Evolutionary conservation across 495 filamentous ascomycete genomes (phyloP), one percentile per base, ranked within the genome.

Genomic region (Daldinia loculata): DNA sequence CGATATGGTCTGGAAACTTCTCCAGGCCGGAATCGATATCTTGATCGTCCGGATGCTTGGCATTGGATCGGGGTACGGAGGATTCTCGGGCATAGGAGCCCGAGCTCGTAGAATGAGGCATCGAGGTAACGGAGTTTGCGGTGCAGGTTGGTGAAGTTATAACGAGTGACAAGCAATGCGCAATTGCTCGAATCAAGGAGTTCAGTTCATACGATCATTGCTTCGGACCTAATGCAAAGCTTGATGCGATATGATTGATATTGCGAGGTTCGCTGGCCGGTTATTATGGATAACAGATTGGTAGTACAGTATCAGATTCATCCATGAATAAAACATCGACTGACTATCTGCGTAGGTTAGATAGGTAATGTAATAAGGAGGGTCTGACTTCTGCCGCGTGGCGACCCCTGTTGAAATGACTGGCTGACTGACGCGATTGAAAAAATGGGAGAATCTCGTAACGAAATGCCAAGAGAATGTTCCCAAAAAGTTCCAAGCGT

Each of bases 1-100:
- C 84, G 61, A 84, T 62, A 60, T 80, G 83, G 53, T 88, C 85
- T 51, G 85, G 85, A 51, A 88, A 88, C 63, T 84, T 83, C 68
- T 88, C 85, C 32, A 84, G 83, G 45, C 77, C 80, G 55, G 74
- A 8, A 27, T 77, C 78, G 65, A 64, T 74, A 51, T 80, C 79
- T 8, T 70, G 67, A 22, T 83, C 80, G 32, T 59, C 70, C 15
- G 72, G 61, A 36, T 79, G 63, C 63, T 79, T 79, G 50, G 70
- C 53, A 70, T 57, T 78, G 55, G 77, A 70, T 72, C 75, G 73
- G 56, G 75, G 69, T 45, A 78, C 58, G 45, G 76, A 78, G 45
- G 74, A 60, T 4, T 76, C 74, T 60, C 76, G 71, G 62, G 68
- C 60, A 51, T 72, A 76, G 19, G 75, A 72, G 27, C 67, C 69